phyloP scores from a whole-genome alignment of 2,329 filamentous ascomycete genomes.

The Fusarium albosuccineum region DNA sequence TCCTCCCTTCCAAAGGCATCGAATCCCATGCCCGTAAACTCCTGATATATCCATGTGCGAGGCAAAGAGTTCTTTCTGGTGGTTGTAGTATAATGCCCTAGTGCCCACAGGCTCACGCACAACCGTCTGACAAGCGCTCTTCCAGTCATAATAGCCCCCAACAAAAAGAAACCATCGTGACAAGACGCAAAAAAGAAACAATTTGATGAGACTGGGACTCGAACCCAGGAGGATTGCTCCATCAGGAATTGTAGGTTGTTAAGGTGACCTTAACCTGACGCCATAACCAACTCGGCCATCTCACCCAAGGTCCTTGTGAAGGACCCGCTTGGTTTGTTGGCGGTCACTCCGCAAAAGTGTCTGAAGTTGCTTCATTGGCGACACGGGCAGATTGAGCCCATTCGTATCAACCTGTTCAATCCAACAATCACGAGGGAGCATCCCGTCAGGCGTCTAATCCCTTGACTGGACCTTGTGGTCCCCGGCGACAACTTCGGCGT shows the following conservation, averaged over 20 bases:
- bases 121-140: background rate
- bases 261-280: conserved; percentile 45
- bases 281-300: conserved; percentile 48
- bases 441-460: conserved; percentile 40
- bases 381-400: background rate
- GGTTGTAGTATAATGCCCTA: conserved; percentile 1
- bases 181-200: conserved; percentile 30
- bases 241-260: conserved; percentile 41
- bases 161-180: conserved; percentile 14
- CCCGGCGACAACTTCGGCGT: conserved; percentile 89
- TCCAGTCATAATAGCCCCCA: background rate
- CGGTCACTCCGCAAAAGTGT: conserved; percentile 11
- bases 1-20: conserved; percentile 11
- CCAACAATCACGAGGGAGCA: background rate
- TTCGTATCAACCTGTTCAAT: background rate
- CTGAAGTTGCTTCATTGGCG: conserved; percentile 12
- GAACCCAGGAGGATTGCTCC: conserved; percentile 47
- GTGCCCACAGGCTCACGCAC: background rate
- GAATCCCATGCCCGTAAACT: conserved; percentile 29
- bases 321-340: conserved; percentile 37
- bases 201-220: conserved; percentile 45
- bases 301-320: conserved; percentile 31
- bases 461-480: conserved; percentile 87
- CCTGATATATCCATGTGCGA: conserved; percentile 20
- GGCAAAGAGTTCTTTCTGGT: background rate